Evolutionary conservation across 345 rosid species (phyloP).

Genomic region (Eucalyptus sp.): DNA sequence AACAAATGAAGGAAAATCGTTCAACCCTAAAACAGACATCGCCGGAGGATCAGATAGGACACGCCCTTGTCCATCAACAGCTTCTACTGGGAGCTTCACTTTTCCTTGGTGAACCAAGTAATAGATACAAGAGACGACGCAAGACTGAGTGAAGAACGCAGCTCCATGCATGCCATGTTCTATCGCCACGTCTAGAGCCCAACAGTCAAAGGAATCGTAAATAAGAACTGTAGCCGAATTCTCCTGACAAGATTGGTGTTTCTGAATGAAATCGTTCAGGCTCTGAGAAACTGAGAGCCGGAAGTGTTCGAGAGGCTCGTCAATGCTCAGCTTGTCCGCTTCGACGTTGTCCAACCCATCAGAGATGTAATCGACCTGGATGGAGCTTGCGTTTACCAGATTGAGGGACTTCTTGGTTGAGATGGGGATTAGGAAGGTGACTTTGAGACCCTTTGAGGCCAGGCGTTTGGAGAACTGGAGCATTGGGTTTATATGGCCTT

Average conservation of each 20-base stretch:
- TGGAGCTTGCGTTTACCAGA: conserved; percentile 10
- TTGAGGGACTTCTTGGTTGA: conserved; percentile 4
- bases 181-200: conserved; percentile 14
- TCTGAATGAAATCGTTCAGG: conserved; percentile 9
- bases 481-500: conserved; percentile 52
- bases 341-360: background rate
- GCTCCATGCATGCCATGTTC: conserved; percentile 1
- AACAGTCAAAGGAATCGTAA: conserved; percentile 25
- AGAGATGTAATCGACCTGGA: conserved; percentile 8
- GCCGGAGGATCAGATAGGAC: conserved; percentile 1
- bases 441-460: conserved; percentile 27
- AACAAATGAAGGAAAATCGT: conserved; percentile 28
- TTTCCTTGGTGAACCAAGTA: background rate
- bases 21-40: conserved; percentile 14
- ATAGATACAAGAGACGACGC: background rate
- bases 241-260: background rate
- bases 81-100: conserved; percentile 7
- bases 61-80: background rate
- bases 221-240: conserved; percentile 13
- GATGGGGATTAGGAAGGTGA: conserved; percentile 14
- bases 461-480: conserved; percentile 40
- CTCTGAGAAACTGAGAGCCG: conserved; percentile 1
- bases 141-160: conserved; percentile 10
- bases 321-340: background rate
- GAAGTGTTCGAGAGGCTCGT: background rate